Evolutionary conservation across 257 asterid genomes (phyloP), one percentile per base, ranked within the genome.

Genomic region (Linderniella brevidens): DNA sequence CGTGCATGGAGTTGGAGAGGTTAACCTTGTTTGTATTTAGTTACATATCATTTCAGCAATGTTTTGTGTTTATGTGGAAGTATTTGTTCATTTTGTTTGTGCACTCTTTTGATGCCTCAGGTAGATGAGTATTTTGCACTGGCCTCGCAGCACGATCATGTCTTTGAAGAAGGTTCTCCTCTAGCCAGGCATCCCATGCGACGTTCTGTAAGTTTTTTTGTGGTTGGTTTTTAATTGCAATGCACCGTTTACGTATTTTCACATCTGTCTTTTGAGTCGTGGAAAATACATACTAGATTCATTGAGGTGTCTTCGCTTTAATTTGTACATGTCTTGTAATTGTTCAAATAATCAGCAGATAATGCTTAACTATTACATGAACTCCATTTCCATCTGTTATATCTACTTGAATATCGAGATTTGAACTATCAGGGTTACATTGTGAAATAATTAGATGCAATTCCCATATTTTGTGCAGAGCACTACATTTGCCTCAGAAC

Each of bases 71-170:
- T 18, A 1, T 6, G 6, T 25, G 9, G n/a, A 13, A 8, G 11
- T 45, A 20, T 8, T 17, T 6, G 10, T 5, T 41, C 46, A 49
- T 53, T 25, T 50, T 15, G 20, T 37, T 47, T 45, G 8, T 56
- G 41, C 55, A 41, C 53, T 35, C 39, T 41, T 41, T 56, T 56
- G 16, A 57, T 55, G 56, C n/a, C n/a, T 59, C 74, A 87, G 93
- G 64, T 64, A 53, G 84, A 75, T 69, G 78, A 56, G 45, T 67
- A 69, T 50, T 50, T 73, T 14, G 68, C 85, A 37, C 63, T 62
- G 65, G 78, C 71, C 37, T 66, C 73, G 74, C 80, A 65, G 58
- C 76, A 54, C 42, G 81, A 64, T 58, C 77, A 68, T 53, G 72
- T 58, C 56, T 49, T 62, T 8, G 53, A 50, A 9, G 65, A n/a